Conservation (phyloP, 805 yeast species). For the Wickerhamomyces chambardii region DNA sequence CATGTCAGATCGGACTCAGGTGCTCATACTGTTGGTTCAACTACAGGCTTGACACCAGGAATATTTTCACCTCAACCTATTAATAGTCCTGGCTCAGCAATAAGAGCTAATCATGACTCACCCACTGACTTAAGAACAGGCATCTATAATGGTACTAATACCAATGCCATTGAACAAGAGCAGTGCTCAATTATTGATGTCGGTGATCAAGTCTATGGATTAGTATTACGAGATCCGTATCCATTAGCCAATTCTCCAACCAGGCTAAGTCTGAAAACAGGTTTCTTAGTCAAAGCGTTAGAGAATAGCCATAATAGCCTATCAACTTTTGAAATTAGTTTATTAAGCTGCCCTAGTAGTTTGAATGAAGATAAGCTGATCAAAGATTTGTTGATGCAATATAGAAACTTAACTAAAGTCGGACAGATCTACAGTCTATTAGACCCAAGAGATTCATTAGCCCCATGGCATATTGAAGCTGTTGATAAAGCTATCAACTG, state of each 20-base stretch:
- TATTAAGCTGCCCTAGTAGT: conserved; percentile 66
- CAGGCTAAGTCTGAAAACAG: conserved; percentile 61
- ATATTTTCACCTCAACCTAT: conserved; percentile 17
- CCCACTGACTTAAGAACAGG: conserved; percentile 7
- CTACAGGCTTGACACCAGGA: conserved; percentile 17
- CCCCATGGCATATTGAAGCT: conserved; percentile 71
- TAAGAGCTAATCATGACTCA: conserved; percentile 6
- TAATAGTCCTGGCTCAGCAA: conserved; percentile 15
- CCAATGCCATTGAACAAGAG: conserved; percentile 6
- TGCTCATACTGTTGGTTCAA: conserved; percentile 16
- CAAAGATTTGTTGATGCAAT: conserved; percentile 48
- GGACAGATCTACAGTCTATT: conserved; percentile 27
- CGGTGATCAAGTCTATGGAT: conserved; percentile 42
- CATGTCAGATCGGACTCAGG: neutral
- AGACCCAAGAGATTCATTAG: conserved; percentile 25
- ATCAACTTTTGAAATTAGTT: conserved; percentile 48
- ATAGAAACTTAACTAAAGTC: conserved; percentile 41
- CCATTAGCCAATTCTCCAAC: conserved; percentile 67
- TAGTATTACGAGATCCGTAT: conserved; percentile 49
- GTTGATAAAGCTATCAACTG: conserved; percentile 54
- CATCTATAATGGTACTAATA: conserved; percentile 6
- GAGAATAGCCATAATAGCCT: conserved; percentile 17
- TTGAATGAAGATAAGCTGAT: conserved; percentile 47
- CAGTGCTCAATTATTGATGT: conserved; percentile 36
- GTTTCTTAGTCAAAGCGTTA: conserved; percentile 45